A percentile compares a stretch with the other conserved stretches of the same genome.
Evolutionary conservation across 495 filamentous ascomycete species (phyloP).

Genomic region (Penicillium silybi): DNA sequence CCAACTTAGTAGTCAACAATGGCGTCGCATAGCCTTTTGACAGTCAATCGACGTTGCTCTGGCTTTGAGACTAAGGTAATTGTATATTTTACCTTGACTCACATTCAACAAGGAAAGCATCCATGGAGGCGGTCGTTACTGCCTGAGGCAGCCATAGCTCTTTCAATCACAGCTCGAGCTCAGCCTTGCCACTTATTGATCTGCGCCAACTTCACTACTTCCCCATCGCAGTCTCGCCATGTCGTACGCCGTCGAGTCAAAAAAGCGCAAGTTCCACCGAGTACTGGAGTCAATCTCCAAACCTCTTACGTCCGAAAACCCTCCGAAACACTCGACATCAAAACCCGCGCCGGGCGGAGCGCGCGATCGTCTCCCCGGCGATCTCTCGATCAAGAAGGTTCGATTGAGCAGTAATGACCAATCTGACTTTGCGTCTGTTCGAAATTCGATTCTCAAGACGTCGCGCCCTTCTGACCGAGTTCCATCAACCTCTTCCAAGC

Average conservation of each 20-base stretch:
- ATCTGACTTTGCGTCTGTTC: conserved; percentile 21
- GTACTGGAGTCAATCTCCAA: conserved; percentile 52
- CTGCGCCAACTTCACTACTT: not conserved
- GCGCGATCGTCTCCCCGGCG: conserved; percentile 26
- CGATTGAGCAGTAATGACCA: conserved; percentile 28
- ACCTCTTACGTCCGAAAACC: conserved; percentile 17
- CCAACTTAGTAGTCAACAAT: not conserved
- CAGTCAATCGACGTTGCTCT: not conserved
- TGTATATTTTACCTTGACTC: not conserved
- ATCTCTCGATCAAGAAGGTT: conserved; percentile 38
- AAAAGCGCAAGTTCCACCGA: conserved; percentile 54
- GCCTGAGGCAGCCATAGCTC: conserved; percentile 20
- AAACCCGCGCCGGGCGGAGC: conserved; percentile 18
- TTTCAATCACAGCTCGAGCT: conserved; percentile 7
- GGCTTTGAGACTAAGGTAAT: not conserved
- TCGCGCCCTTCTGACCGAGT: conserved; percentile 20
- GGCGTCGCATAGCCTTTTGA: not conserved
- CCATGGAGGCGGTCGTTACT: not conserved
- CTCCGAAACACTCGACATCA: conserved; percentile 23
- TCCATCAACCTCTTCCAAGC: conserved; percentile 25
- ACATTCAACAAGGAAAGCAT: not conserved
- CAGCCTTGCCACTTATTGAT: not conserved
- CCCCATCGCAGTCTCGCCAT: conserved; percentile 24
- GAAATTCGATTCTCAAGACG: conserved; percentile 26
- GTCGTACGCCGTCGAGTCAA: conserved; percentile 51